These are phyloP conservation scores for Avena eriantha DNA, from an alignment of 176 grass and related monocot genomes.

Conservation along the genomic window DNA sequence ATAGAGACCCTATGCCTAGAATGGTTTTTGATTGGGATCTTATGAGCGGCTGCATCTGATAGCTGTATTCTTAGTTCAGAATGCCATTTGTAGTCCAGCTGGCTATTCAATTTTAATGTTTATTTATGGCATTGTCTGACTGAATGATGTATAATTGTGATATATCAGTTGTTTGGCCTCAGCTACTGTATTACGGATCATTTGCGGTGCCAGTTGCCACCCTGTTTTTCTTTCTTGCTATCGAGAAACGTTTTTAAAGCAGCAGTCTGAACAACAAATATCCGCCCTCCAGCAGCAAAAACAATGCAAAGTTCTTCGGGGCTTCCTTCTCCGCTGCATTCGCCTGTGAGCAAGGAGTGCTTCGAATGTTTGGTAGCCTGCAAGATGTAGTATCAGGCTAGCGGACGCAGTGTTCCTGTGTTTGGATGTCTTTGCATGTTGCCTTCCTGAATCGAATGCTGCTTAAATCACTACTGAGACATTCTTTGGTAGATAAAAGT, in stretches of 20 bases:
- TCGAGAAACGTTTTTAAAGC: not conserved
- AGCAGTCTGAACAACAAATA: not conserved
- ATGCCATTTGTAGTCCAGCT: conserved; percentile 32
- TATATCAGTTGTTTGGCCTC: conserved; percentile 31
- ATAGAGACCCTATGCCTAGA: not conserved
- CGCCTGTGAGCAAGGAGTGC: not conserved
- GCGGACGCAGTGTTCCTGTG: too few species aligned
- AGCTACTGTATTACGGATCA: not conserved
- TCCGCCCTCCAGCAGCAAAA: not conserved
- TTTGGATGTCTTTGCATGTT: too few species aligned
- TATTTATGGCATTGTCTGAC: not conserved
- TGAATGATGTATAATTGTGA: conserved; percentile 39
- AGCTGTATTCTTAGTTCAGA: conserved; percentile 39
- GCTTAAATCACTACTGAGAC: too few species aligned
- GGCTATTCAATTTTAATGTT: conserved; percentile 29
- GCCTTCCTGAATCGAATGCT: too few species aligned
- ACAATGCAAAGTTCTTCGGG: too few species aligned
- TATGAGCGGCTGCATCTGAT: not conserved
- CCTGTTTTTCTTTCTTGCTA: not conserved
- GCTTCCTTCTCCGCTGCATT: too few species aligned
- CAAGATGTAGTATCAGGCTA: too few species aligned
- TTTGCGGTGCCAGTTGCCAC: not conserved
- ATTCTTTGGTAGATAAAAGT: too few species aligned
- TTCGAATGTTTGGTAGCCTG: too few species aligned
- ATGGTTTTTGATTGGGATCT: conserved; percentile 35